These are phyloP conservation scores for Cutaneotrichosporon sp. DNA, from an alignment of 1,284 basidiomycete genomes.

Conservation along the genomic window DNA sequence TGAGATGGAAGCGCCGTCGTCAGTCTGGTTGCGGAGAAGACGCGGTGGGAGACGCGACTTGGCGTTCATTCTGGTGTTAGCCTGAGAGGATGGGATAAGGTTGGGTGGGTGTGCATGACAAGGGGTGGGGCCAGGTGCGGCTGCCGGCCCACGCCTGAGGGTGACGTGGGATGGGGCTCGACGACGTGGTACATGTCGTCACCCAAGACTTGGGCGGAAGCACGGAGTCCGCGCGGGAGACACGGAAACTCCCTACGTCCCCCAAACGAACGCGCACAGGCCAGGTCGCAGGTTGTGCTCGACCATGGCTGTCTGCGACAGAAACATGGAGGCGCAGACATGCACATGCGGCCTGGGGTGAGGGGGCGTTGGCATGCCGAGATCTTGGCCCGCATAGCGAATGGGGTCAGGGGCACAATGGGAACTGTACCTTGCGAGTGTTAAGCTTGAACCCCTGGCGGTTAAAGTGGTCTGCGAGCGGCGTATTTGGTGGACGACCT, in stretches of 20 bases:
- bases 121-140: neutral
- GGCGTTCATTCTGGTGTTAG: slow-evolving; percentile 14
- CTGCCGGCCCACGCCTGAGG: no score
- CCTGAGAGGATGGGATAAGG: neutral
- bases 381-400: neutral
- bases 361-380: neutral
- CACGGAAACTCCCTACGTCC: no score
- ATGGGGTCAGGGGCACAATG: neutral
- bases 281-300: no score
- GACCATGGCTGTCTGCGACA: neutral
- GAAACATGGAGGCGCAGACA: neutral
- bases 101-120: neutral
- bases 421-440: slow-evolving; percentile 41
- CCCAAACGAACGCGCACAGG: no score
- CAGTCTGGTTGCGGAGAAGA: neutral
- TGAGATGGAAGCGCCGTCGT: neutral
- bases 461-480: slow-evolving; percentile 47
- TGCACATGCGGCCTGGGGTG: neutral
- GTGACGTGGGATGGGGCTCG: neutral
- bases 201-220: neutral
- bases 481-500: slow-evolving; percentile 43
- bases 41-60: slow-evolving; percentile 4
- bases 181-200: slow-evolving; percentile 2
- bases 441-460: slow-evolving; percentile 51
- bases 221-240: no score